Conservation (phyloP, 2,329 filamentous ascomycete species). For the Nemania abortiva region DNA sequence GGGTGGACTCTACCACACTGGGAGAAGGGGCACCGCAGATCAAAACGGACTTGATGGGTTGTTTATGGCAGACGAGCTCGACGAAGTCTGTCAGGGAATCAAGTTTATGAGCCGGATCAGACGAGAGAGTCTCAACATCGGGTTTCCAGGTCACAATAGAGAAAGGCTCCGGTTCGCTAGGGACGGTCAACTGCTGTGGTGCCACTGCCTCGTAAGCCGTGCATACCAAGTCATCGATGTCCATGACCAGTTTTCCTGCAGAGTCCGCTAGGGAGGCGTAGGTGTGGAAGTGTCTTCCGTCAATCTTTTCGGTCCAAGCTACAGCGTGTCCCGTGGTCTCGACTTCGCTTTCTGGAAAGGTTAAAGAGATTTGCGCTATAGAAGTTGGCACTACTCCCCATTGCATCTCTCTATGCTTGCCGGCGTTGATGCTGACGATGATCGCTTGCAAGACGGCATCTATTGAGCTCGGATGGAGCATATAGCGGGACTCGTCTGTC, state of each 20-base stretch:
- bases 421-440: constrained; percentile 39
- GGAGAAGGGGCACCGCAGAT: constrained; percentile 26
- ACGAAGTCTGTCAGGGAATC: constrained; percentile 19
- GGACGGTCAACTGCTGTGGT: constrained; percentile 26
- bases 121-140: constrained; percentile 13
- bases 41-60: constrained; percentile 27
- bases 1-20: constrained; percentile 3
- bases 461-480: constrained; percentile 52
- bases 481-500: constrained; percentile 43
- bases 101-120: background rate
- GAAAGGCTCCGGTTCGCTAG: constrained; percentile 34
- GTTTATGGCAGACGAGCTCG: constrained; percentile 33
- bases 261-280: constrained; percentile 35
- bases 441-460: constrained; percentile 47
- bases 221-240: constrained; percentile 42
- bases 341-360: constrained; percentile 23
- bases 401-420: constrained; percentile 39
- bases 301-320: constrained; percentile 36
- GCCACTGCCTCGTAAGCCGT: constrained; percentile 45
- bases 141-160: constrained; percentile 38
- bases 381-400: constrained; percentile 40
- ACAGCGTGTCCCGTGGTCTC: constrained; percentile 28
- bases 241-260: constrained; percentile 38
- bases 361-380: constrained; percentile 34
- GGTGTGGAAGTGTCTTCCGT: constrained; percentile 40